These are phyloP conservation scores for Acidomyces sp. DNA, from an alignment of 495 filamentous ascomycete species.

Conservation along the genomic window DNA sequence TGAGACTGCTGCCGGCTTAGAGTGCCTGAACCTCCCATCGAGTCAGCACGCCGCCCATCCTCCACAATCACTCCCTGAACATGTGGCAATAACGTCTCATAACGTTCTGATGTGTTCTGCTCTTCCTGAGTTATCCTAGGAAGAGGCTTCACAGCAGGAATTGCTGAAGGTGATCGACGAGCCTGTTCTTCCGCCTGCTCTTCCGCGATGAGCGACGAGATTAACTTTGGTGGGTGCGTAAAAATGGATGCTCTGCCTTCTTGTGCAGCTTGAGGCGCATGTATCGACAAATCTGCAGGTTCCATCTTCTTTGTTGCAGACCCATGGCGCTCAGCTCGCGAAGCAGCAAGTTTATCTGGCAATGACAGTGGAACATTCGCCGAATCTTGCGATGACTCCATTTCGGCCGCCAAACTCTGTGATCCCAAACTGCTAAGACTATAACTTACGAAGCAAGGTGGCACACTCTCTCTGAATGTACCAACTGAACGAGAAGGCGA, in stretches of 20 bases:
- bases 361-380: no score
- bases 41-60: background rate
- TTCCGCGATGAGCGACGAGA: background rate
- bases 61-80: background rate
- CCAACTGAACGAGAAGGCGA: no score
- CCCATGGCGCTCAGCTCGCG: no score
- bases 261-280: background rate
- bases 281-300: no score
- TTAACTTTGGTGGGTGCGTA: background rate
- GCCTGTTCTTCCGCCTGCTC: background rate
- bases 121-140: slow-evolving; percentile 10
- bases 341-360: no score
- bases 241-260: background rate
- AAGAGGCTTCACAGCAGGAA: slow-evolving; percentile 10
- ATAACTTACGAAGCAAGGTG: no score
- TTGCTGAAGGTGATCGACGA: slow-evolving; percentile 14
- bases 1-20: background rate
- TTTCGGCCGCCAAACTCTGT: no score
- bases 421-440: no score
- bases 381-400: no score
- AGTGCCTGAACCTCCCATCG: background rate
- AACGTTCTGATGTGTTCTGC: slow-evolving; percentile 17
- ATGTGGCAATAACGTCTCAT: slow-evolving; percentile 16
- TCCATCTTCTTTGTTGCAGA: no score
- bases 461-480: no score